Percentiles rank a stretch among this genome's conserved stretches.
Evolutionary conservation across 2,329 filamentous ascomycete genomes (phyloP).

Genomic region (Verticillium dahliae): DNA sequence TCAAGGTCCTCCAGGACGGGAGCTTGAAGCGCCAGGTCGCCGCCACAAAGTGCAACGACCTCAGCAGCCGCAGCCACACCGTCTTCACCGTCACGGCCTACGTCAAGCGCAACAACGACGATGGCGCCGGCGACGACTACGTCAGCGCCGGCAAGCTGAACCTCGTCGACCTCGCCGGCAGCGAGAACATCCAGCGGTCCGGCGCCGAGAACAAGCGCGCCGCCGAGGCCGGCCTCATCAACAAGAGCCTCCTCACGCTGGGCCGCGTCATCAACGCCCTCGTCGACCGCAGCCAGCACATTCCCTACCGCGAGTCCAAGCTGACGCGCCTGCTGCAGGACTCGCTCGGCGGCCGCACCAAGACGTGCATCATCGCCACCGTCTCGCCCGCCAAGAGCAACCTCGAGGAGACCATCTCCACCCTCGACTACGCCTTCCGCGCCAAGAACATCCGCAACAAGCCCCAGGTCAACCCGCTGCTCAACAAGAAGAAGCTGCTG

Average conservation of each 20-base stretch:
- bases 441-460: slow-evolving; percentile 99
- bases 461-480: slow-evolving; percentile 84
- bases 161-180: slow-evolving; percentile 91
- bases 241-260: slow-evolving; percentile 92
- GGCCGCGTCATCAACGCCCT: slow-evolving; percentile 96
- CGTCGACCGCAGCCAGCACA: slow-evolving; percentile 83
- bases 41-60: slow-evolving; percentile 98
- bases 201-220: slow-evolving; percentile 98
- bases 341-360: slow-evolving; percentile 88
- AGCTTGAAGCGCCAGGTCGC: slow-evolving; percentile 96
- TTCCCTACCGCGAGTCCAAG: slow-evolving; percentile 90
- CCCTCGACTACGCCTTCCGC: slow-evolving; percentile 92
- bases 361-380: slow-evolving; percentile 98
- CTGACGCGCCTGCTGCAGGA: slow-evolving; percentile 72
- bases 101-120: slow-evolving; percentile 72
- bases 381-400: slow-evolving; percentile 93
- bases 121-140: slow-evolving; percentile 75
- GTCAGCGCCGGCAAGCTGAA: slow-evolving; percentile 91
- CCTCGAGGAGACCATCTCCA: slow-evolving; percentile 95
- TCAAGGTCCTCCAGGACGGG: slow-evolving; percentile 81
- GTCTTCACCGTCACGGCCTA: slow-evolving; percentile 95
- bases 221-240: slow-evolving; percentile 91
- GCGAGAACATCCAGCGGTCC: slow-evolving; percentile 94
- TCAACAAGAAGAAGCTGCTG: slow-evolving; percentile 89
- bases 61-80: slow-evolving; percentile 94